Evolutionary conservation across 768 basidiomycete genomes (phyloP), one percentile per base, ranked within the genome.

Genomic region (Steccherinum ochraceum): DNA sequence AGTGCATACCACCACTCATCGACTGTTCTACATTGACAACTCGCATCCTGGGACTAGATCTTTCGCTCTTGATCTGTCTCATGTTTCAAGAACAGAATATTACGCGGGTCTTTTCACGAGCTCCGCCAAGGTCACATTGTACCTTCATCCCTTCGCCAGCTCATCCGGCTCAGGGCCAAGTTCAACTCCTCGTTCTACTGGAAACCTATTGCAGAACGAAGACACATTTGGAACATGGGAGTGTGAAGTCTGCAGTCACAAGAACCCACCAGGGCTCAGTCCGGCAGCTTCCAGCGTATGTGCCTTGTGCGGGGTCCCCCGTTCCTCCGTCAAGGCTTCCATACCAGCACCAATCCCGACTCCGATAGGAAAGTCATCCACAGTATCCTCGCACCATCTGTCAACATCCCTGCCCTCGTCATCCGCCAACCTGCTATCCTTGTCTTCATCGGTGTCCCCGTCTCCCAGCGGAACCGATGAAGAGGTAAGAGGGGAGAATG

Each of bases 61-160:
- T 0, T 84, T 93, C 59, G 71, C 75, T 12, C 61, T 95, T 53
- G 77, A 82, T 56, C 77, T 97, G 16, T 68, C 74, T 0, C 70
- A 69, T 56, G 73, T 97, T 45, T 68, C 69, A 0, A 85, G 84
- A 59, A 95, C 93, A 1, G 91, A 96, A 49, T 78, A 86, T 66
- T 97, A 95, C 63, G 83, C 84, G 3, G 93, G 95, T 2, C 79
- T 97, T 46, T 87, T 97, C 74, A 87, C 80, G 48, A 93, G 89
- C 2, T 91, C 88, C 0, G 61, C 95, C 1, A 99, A 99, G 67
- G 76, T 95, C 51, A 94, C 95, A 1, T 69, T 94, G 3, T 72
- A 83, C 60, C 74, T 92, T 24, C 69, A 77, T 57, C 50, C 66
- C 7, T 10, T 47, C 26, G 49, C 25, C 20, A 39, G 13, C 43